Evolutionary conservation across 1,284 basidiomycete species (phyloP), one percentile per base, ranked within the genome.

Genomic region (Retiboletus flavoniger): DNA sequence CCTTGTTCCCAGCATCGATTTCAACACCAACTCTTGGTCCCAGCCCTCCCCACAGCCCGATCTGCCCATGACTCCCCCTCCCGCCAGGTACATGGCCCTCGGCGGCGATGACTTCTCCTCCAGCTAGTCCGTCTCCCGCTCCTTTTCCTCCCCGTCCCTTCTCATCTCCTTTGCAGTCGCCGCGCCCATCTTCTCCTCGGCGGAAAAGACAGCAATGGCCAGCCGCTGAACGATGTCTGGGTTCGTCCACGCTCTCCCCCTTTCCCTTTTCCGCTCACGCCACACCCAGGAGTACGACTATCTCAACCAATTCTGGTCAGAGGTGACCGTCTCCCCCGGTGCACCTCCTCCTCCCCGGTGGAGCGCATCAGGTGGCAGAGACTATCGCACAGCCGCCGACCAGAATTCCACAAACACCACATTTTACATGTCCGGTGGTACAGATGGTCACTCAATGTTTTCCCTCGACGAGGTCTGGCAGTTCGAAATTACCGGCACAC

Each of bases 351-450:
- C 81, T 28, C 66, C 83, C 51, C 77, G 87, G 21, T 89, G 80
- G 78, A 83, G 82, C 50, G 83, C 88, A 3, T 79, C 80, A 24
- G 89, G 89, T 45, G 89, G 89, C 3, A 83, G 82, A 47, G 89
- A 91, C 58, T 67, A 74, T 43, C 78, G 78, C 28, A 74, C 75
- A 7, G 35, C 68, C 5, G 61, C 75, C 31, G 78, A 82, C 67
- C 70, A 71, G 38, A 54, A 72, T 17, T 62, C 78, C 17, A 72
- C 79, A 31, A 85, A 85, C 62, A 88, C 85, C 62, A 82, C 85
- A 0, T 82, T 89, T 61, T 87, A 80, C 69, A 73, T 90, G 59
- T 77, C 79, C 10, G 89, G 89, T 26, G 89, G 89, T 9, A 78
- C 75, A 38, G 74, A 87, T 57, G 80, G 79, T 7, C 69, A 63